Base-by-base conservation (phyloP, 768 basidiomycete genomes). In the Collybia sp. region DNA sequence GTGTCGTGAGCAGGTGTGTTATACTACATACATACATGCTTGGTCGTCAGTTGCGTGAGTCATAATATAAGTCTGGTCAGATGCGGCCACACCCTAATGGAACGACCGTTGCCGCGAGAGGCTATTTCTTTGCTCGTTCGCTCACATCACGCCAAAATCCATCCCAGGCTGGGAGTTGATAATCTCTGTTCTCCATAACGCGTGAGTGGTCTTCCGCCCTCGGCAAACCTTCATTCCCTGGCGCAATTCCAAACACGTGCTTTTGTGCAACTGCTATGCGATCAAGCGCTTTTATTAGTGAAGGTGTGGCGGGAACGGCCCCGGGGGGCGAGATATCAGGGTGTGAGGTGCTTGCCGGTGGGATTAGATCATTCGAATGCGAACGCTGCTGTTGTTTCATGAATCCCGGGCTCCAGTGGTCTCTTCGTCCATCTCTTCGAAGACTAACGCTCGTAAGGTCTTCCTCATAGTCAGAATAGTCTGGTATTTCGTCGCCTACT, bases 291-390 rank as follows among this genome's bases (percentile, higher is more conserved):
- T 71, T 71, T 48, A 83, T 76, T 30, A 84, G 67, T 2, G 83
- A 84, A 0, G 83, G 82, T 2, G 83, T 85, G 17, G 77, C 76
- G 4, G 81, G 79, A 1, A 83, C 74, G 1, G 79, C 61, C 19
- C 61, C 58, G 15, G 55, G 56, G 13, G 45, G 40, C 15, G 38
- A 32, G 12, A 20, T 37, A 19, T 41, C 42, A 18, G 13, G 42
- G 12, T 31, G 39, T 12, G 16, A 37, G 30, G 45, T 41, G 30
- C 35, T 31, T 11, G n/a, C 36, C 9, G 39, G 42, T 30, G 47
- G 45, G 13, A 34, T 49, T 47, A 38, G 43, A 20, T 40, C 45
- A 32, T 51, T 55, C 17, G 59, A 58, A 11, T 47, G n/a, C n/a
- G n/a, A n/a, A n/a, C n/a, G n/a, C n/a, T n/a, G 56, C 43, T 74